Base-by-base conservation (phyloP, 2,329 filamentous ascomycete species). In the Colletotrichum godetiae region DNA sequence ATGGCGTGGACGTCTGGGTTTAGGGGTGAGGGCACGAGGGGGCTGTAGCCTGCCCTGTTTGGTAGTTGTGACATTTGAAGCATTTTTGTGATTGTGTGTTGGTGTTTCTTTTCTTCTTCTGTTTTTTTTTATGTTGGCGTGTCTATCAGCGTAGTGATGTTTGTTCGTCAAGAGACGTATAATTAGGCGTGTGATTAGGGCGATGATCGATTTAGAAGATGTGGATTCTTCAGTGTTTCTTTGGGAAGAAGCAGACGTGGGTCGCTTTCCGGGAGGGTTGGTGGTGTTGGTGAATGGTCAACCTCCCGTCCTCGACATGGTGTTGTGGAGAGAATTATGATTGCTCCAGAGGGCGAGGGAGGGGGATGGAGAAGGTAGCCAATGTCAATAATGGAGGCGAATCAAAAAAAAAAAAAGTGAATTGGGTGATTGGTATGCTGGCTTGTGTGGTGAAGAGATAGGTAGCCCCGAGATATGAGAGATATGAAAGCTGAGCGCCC, bases 21-120 rank as follows among this genome's bases (percentile, higher is more conserved):
- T 10, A 80, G 75, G 12, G 79, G 80, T 5, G 79, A 81, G 11
- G 80, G 76, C 5, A 77, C 75, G n/a, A 76, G 68, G 13, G 79
- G 79, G 35, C 67, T 72, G 75, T 80, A 77, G 46, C 56, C 62
- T 35, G 52, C 75, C 74, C 74, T 65, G 58, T 60, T 73, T n/a
- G 73, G 46, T 15, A 66, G 61, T 12, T 73, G 57, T 55, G 74
- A 67, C 73, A 75, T 59, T 27, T 61, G 68, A 27, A 72, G 64
- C 49, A 70, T 70, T 4, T 35, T 57, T n/a, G 46, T 42, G 37
- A 15, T 8, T 42, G 37, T 42, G 35, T 42, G 8, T 15, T 15
- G 35, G 35, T 42, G 35, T 15, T 42, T 42, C 35, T 42, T 42
- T 7, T 15, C 35, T 37, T 37, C 35, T 37, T 37, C 35, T 29